Conservation (phyloP, 768 basidiomycete genomes). For the Krasilnikovozyma curviuscula region DNA sequence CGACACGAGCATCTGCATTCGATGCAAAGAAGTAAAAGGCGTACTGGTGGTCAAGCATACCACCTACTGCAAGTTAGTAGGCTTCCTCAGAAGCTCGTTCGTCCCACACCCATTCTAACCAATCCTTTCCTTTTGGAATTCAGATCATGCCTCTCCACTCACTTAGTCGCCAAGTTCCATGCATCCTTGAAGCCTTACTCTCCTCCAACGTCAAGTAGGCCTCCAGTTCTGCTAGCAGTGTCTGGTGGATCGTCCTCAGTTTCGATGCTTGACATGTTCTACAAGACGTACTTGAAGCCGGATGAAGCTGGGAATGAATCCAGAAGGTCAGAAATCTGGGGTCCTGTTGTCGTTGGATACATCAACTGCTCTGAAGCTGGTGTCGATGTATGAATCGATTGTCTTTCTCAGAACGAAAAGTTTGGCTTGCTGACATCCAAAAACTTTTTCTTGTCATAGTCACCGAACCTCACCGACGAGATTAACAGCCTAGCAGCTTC, state of each 20-base stretch:
- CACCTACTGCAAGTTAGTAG: constrained; percentile 9
- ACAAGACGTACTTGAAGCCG: neutral
- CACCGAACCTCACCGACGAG: too few relatives aligned
- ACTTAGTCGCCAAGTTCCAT: constrained; percentile 2
- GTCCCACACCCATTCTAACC: neutral
- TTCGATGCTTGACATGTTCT: constrained; percentile 7
- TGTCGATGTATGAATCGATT: too few relatives aligned
- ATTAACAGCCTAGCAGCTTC: too few relatives aligned
- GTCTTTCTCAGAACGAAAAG: too few relatives aligned
- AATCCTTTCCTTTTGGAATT: too few relatives aligned
- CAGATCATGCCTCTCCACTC: neutral
- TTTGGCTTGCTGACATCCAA: too few relatives aligned
- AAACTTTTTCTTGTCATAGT: too few relatives aligned
- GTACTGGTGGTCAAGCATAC: constrained; percentile 4
- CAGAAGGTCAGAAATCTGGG: constrained; percentile 5
- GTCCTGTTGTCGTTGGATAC: constrained; percentile 7
- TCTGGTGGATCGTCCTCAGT: constrained; percentile 8
- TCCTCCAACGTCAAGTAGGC: neutral
- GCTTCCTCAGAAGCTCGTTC: neutral
- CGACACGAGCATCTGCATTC: constrained; percentile 6
- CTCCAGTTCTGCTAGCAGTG: constrained; percentile 4
- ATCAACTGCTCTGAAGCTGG: constrained; percentile 1
- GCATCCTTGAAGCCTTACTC: neutral
- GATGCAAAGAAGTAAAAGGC: constrained; percentile 9
- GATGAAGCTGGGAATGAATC: neutral